Evolutionary conservation across 192 early-diverging fungal genomes (phyloP), one percentile per base, ranked within the genome.

Genomic region (Coemansia javaensis): DNA sequence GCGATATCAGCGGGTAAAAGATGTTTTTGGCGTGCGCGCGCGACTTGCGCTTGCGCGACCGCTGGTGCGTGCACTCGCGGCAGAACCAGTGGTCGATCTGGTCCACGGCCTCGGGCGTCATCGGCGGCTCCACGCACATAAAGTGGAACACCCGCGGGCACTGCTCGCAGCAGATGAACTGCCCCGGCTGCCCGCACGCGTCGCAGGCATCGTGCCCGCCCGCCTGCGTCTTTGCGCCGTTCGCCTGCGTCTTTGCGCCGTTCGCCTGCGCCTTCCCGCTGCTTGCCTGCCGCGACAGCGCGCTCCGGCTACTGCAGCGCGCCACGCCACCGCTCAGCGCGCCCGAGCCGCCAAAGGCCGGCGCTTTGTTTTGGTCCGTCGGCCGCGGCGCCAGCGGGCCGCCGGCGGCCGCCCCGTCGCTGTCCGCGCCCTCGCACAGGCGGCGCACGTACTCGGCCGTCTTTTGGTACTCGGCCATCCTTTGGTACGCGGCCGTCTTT

Each of bases 61-160:
- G 52, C 24, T 43, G 50, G 40, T 56, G 59, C 6, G 47, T 16
- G 48, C 71, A 75, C 27, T 54, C 42, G 20, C 64, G 56, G 35
- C 71, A 75, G 53, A 52, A 67, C 71, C 71, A 75, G 51, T 75
- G 55, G 37, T 61, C 62, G 18, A 67, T 63, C 16, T 59, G 33
- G 24, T 46, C 40, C 3, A 63, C 59, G 6, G 38, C 41, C 27
- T 75, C 71, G 14, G 33, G 40, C 4, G 60, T 44, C 56, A 75
- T 59, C 14, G 71, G 71, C 30, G 71, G 71, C 22, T 75, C 60
- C 31, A 54, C 56, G 31, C 71, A 75, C 20, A 62, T 27, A 50
- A 75, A 67, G 44, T 75, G 71, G 28, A 63, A 75, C 12, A 67
- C 63, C 30, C 63, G 63, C 12, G 71, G 71, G 15, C 71, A 75